phyloP scores from a whole-genome alignment of 345 rosid species.

The Sisymbrium irio region DNA sequence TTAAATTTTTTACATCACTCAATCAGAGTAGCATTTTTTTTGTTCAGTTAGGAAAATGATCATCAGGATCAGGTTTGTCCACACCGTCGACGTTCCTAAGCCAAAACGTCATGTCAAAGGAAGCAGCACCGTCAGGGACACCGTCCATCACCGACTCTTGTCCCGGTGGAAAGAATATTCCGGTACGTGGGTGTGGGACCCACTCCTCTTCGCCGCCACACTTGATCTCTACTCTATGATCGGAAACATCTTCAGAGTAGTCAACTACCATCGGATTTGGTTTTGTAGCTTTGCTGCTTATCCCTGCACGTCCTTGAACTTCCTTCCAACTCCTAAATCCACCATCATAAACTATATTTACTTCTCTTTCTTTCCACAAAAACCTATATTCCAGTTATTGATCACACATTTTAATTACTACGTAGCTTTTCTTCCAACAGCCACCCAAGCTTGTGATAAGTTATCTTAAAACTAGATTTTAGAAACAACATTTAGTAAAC shows the following conservation, averaged over 20 bases:
- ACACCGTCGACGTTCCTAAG: slow-evolving; percentile 53
- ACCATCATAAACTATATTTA: not conserved
- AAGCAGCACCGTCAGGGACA: slow-evolving; percentile 54
- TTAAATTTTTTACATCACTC: not conserved
- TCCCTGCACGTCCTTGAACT: slow-evolving; percentile 21
- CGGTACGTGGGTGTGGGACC: slow-evolving; percentile 70
- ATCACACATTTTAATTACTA: not conserved
- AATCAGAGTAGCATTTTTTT: not conserved
- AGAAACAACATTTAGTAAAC: not conserved
- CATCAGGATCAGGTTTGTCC: slow-evolving; percentile 39
- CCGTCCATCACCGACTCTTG: slow-evolving; percentile 62
- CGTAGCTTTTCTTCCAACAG: not conserved
- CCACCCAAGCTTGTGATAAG: not conserved
- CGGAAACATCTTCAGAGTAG: slow-evolving; percentile 11
- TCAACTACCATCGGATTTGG: slow-evolving; percentile 6
- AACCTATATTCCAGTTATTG: not conserved
- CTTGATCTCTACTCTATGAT: not conserved
- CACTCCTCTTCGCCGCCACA: slow-evolving; percentile 33
- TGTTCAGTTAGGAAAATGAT: slow-evolving; percentile 6
- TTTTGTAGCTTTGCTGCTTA: slow-evolving; percentile 27
- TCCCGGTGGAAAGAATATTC: slow-evolving; percentile 61
- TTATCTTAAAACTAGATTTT: not conserved
- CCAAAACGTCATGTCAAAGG: slow-evolving; percentile 48
- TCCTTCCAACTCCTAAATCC: slow-evolving; percentile 27
- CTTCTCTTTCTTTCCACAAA: not conserved